phyloP scores from a whole-genome alignment of 1,284 basidiomycete species.

The Cryptococcus wingfieldii region DNA sequence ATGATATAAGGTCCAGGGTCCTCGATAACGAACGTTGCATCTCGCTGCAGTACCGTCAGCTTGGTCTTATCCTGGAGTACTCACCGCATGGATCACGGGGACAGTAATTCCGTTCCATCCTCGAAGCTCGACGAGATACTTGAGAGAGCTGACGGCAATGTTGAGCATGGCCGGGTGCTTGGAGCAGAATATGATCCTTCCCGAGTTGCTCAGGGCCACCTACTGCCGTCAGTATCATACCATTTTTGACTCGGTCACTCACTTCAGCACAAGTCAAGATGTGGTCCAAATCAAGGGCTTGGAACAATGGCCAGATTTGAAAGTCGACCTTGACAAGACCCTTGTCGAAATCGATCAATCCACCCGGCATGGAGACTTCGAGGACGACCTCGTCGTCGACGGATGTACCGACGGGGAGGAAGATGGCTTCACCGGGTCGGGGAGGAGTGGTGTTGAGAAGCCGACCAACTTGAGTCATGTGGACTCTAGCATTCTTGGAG shows the following conservation, averaged over 20 bases:
- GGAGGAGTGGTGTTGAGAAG: constrained; percentile 60
- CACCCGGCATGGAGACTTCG: constrained; percentile 48
- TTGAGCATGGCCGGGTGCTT: constrained; percentile 88
- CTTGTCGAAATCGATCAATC: constrained; percentile 48
- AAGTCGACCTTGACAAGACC: constrained; percentile 56
- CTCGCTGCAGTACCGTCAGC: constrained; percentile 21
- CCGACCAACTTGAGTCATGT: constrained; percentile 46
- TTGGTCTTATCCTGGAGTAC: constrained; percentile 1
- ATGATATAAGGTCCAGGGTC: constrained; percentile 82
- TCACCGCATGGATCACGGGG: constrained; percentile 70
- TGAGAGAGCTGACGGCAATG: constrained; percentile 72
- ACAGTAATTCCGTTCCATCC: constrained; percentile 90
- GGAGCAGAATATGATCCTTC: constrained; percentile 83
- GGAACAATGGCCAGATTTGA: constrained; percentile 96
- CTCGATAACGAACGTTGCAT: constrained; percentile 45
- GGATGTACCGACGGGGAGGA: constrained; percentile 25
- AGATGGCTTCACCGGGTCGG: constrained; percentile 64
- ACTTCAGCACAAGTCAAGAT: constrained; percentile 91
- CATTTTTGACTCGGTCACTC: constrained; percentile 17
- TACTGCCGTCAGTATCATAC: constrained; percentile 28
- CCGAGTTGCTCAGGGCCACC: constrained; percentile 90
- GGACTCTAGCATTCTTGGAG: constrained; percentile 65
- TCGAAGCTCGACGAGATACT: constrained; percentile 86
- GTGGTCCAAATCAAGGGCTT: constrained; percentile 88
- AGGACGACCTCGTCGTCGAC: constrained; percentile 33